These are phyloP conservation scores for Pleurotus djamor DNA, from an alignment of 768 basidiomycete genomes.

Conservation along the genomic window DNA sequence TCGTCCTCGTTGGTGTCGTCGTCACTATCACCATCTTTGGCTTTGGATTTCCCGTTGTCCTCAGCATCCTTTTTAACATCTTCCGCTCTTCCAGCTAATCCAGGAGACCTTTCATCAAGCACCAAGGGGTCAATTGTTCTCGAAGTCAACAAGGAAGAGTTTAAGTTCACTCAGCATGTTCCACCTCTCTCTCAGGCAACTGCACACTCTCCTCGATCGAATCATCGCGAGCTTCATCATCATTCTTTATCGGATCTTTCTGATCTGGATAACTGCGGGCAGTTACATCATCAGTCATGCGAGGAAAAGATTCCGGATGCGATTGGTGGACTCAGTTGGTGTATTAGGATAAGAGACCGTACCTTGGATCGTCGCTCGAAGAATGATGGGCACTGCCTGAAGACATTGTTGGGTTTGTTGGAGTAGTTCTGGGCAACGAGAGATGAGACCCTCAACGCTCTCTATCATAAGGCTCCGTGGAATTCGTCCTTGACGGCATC, in stretches of 20 bases:
- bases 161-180: too few relatives aligned
- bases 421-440: too few relatives aligned
- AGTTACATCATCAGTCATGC: background rate
- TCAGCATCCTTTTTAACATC: background rate
- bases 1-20: background rate
- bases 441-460: too few relatives aligned
- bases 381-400: slow-evolving; percentile 1
- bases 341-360: background rate
- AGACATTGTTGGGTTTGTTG: background rate
- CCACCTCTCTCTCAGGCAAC: too few relatives aligned
- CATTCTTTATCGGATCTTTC: background rate
- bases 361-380: background rate
- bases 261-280: background rate
- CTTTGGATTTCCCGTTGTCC: background rate
- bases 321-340: background rate
- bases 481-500: too few relatives aligned
- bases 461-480: too few relatives aligned
- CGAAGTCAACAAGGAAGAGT: too few relatives aligned
- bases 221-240: background rate
- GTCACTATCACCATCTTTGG: background rate
- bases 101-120: background rate
- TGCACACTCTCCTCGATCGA: background rate
- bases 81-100: background rate
- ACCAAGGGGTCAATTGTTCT: background rate
- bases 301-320: background rate